Percentiles rank a stretch among this genome's conserved stretches.
Evolutionary conservation across 345 rosid species (phyloP).

Genomic region (Turritis glabra): DNA sequence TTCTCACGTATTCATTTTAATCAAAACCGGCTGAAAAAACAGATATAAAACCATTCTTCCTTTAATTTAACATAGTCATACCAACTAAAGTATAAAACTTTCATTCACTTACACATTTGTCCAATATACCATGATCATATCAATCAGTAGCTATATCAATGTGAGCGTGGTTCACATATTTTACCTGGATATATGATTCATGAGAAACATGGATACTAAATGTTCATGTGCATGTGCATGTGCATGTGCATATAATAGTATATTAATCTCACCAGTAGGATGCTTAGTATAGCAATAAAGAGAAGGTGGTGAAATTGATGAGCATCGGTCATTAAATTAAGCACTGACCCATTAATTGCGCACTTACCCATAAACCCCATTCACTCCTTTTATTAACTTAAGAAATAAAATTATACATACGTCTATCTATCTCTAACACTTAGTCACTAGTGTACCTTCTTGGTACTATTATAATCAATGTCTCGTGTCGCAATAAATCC

Average conservation of each 20-base stretch:
- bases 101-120: background rate
- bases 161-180: background rate
- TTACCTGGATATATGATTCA: background rate
- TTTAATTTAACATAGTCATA: background rate
- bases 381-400: slow-evolving; percentile 8
- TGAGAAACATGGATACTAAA: slow-evolving; percentile 31
- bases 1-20: background rate
- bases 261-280: slow-evolving; percentile 35
- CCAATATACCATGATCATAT: background rate
- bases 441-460: slow-evolving; percentile 23
- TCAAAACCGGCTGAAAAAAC: background rate
- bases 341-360: slow-evolving; percentile 41
- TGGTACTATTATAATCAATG: slow-evolving; percentile 22
- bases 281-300: slow-evolving; percentile 42
- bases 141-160: background rate
- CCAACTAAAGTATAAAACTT: background rate
- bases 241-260: slow-evolving; percentile 36
- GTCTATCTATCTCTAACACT: background rate
- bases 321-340: slow-evolving; percentile 39
- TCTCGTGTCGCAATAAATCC: slow-evolving; percentile 25
- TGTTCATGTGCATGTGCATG: slow-evolving; percentile 32
- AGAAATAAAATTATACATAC: background rate
- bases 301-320: slow-evolving; percentile 42
- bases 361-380: slow-evolving; percentile 40
- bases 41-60: no score